A percentile compares a stretch with the other conserved stretches of the same genome.
Evolutionary conservation across 2,329 filamentous ascomycete species (phyloP).

Genomic region (Ramularia endophylla): DNA sequence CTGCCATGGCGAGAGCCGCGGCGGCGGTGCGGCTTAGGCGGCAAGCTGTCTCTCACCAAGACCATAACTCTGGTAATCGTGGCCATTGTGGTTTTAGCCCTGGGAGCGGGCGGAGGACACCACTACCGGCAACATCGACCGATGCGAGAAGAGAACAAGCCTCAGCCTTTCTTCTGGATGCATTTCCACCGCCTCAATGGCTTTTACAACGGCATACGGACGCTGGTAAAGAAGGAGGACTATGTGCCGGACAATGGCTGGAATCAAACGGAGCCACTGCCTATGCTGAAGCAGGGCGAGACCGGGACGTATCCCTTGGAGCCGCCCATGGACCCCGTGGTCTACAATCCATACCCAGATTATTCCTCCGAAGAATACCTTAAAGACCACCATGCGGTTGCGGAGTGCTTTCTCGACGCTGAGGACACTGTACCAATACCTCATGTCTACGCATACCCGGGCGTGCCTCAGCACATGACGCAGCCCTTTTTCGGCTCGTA

Average conservation of each 20-base stretch:
- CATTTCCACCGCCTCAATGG: slow-evolving; percentile 40
- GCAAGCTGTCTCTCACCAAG: slow-evolving; percentile 36
- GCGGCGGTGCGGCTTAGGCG: slow-evolving; percentile 18
- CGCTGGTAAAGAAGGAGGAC: slow-evolving; percentile 38
- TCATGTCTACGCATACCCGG: slow-evolving; percentile 59
- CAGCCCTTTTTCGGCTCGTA: slow-evolving; percentile 45
- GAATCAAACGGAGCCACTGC: slow-evolving; percentile 33
- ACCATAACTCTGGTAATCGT: slow-evolving; percentile 37
- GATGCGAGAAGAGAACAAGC: slow-evolving; percentile 25
- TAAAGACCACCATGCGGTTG: slow-evolving; percentile 47
- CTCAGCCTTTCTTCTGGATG: slow-evolving; percentile 40
- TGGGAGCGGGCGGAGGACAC: slow-evolving; percentile 38
- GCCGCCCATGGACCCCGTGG: slow-evolving; percentile 32
- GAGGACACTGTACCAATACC: slow-evolving; percentile 52
- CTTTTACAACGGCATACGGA: slow-evolving; percentile 45
- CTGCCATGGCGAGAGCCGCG: slow-evolving; percentile 27
- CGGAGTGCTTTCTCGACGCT: slow-evolving; percentile 59
- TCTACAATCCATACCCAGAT: slow-evolving; percentile 43
- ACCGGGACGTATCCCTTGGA: slow-evolving; percentile 13
- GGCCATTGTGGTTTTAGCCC: slow-evolving; percentile 33
- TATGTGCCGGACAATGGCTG: slow-evolving; percentile 42
- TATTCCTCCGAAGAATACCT: slow-evolving; percentile 40
- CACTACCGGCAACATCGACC: slow-evolving; percentile 13
- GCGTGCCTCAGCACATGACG: slow-evolving; percentile 45
- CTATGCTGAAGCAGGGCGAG: slow-evolving; percentile 24